Conservation (phyloP, 768 basidiomycete species). For the Suillus variegatus region DNA sequence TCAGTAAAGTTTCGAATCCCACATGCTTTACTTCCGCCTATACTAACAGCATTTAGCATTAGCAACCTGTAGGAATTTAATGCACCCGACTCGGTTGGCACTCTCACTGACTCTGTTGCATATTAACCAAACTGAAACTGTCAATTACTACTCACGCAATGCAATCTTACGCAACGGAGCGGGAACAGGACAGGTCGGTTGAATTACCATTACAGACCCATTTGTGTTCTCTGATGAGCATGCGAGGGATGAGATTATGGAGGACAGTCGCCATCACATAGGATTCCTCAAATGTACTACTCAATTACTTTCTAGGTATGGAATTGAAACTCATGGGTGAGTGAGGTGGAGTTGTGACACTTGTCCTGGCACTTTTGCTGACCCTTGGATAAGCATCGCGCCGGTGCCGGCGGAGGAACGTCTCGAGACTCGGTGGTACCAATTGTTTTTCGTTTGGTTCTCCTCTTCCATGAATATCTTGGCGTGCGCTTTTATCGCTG, state of each 20-base stretch:
- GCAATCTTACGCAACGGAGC: neutral
- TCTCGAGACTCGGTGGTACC: neutral
- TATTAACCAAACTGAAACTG: neutral
- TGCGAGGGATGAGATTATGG: constrained; percentile 23
- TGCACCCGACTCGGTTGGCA: neutral
- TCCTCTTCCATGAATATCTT: neutral
- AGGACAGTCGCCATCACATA: neutral
- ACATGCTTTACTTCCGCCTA: neutral
- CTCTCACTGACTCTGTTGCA: neutral
- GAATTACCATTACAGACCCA: neutral
- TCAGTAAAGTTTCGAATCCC: neutral
- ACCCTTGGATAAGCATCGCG: neutral
- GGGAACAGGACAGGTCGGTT: neutral
- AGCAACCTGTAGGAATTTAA: neutral
- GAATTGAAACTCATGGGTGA: neutral
- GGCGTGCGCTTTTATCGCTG: neutral
- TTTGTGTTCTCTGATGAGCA: neutral
- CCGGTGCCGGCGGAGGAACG: neutral
- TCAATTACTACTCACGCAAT: neutral
- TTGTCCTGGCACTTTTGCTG: neutral
- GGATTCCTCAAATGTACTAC: neutral
- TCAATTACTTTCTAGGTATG: neutral
- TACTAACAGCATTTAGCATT: neutral
- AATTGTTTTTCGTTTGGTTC: neutral
- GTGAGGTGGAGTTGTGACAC: neutral